Percentiles rank a stretch among this genome's conserved stretches.
phyloP scores from a whole-genome alignment of 2,329 filamentous ascomycete species.

The Trichoderma guizhouense region DNA sequence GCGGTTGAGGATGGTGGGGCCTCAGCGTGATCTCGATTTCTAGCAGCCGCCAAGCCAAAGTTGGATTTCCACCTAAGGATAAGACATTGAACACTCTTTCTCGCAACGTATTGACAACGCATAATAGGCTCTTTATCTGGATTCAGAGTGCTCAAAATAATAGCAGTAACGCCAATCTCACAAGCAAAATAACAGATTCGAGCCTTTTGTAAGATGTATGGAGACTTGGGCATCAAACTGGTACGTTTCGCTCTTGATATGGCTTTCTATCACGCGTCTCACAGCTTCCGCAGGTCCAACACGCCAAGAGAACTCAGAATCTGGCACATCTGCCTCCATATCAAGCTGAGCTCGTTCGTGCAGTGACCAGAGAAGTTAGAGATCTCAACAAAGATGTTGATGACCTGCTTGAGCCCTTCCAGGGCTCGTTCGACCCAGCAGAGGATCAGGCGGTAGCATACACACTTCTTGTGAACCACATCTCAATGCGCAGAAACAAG shows the following conservation, averaged over 20 bases:
- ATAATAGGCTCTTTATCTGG: neutral
- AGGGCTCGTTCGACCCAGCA: constrained; percentile 79
- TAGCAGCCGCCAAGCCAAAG: neutral
- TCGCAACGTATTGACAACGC: neutral
- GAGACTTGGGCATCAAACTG: constrained; percentile 81
- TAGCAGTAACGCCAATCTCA: neutral
- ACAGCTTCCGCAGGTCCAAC: constrained; percentile 64
- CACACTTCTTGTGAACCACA: constrained; percentile 85
- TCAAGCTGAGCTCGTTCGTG: constrained; percentile 85
- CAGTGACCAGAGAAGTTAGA: constrained; percentile 84
- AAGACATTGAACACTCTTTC: neutral
- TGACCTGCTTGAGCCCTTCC: constrained; percentile 75
- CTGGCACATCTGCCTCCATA: constrained; percentile 85
- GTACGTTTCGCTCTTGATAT: constrained; percentile 42
- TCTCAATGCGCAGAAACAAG: constrained; percentile 95
- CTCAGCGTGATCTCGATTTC: constrained; percentile 4
- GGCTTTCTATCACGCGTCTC: constrained; percentile 3
- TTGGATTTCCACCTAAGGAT: neutral
- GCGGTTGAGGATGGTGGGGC: neutral
- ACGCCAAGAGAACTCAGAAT: constrained; percentile 91
- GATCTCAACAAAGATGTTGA: constrained; percentile 86
- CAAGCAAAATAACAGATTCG: neutral
- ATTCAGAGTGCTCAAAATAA: neutral
- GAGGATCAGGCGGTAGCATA: constrained; percentile 81
- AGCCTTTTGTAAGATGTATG: constrained; percentile 63